phyloP scores from a whole-genome alignment of 345 rosid genomes.

The Populus ilicifolia region DNA sequence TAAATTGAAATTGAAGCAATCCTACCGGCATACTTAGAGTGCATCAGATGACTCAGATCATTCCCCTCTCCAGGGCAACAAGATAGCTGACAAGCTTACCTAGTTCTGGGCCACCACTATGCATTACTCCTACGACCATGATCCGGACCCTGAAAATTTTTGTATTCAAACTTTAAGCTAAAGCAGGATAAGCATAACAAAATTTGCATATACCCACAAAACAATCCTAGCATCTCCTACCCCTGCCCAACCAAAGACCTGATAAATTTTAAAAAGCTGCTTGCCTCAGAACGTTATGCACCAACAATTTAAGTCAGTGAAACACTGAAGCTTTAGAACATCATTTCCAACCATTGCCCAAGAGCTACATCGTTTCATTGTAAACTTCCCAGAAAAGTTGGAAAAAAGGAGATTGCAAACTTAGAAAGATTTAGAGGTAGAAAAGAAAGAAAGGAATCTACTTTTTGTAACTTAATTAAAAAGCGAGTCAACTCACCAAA shows the following conservation, averaged over 20 bases:
- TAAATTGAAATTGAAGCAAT: constrained; percentile 10
- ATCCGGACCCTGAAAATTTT: constrained; percentile 52
- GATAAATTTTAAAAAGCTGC: constrained; percentile 3
- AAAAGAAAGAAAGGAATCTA: background rate
- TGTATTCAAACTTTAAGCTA: constrained; percentile 32
- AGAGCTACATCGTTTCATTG: background rate
- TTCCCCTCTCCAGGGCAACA: constrained; percentile 19
- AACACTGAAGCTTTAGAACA: background rate
- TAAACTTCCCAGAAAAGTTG: constrained; percentile 2
- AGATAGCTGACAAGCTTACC: constrained; percentile 31
- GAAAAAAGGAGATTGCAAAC: background rate
- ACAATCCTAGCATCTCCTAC: constrained; percentile 9
- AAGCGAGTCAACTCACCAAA: constrained; percentile 59
- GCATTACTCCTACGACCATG: constrained; percentile 41
- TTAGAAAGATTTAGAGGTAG: background rate
- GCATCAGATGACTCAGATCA: background rate
- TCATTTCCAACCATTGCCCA: constrained; percentile 1
- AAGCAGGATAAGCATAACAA: constrained; percentile 11
- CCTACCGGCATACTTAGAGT: background rate
- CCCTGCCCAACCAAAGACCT: constrained; percentile 8
- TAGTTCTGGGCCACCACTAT: constrained; percentile 23
- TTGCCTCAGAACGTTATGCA: background rate
- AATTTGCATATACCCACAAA: constrained; percentile 14
- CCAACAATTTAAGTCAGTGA: constrained; percentile 1
- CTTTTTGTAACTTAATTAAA: constrained; percentile 21